phyloP scores from a whole-genome alignment of 208 protist species.

The Trypanosoma theileri region DNA sequence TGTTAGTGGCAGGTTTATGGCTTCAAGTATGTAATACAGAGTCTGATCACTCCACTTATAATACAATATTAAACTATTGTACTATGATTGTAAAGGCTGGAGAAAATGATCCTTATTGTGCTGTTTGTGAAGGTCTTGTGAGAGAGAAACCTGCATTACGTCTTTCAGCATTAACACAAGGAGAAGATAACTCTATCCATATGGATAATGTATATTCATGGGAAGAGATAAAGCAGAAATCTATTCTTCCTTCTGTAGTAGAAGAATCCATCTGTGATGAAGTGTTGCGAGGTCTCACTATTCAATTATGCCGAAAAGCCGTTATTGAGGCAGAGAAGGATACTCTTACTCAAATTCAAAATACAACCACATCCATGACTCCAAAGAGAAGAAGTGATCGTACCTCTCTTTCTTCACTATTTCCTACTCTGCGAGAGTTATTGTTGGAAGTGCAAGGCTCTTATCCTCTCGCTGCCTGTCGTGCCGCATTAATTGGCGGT shows the following conservation, averaged over 20 bases:
- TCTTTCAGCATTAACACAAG: conserved; percentile 10
- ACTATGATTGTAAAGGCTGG: conserved; percentile 46
- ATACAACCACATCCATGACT: background rate
- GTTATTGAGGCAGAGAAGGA: background rate
- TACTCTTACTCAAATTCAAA: background rate
- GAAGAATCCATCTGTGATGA: conserved; percentile 8
- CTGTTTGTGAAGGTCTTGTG: conserved; percentile 27
- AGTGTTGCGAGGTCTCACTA: conserved; percentile 8
- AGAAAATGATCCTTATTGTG: conserved; percentile 20
- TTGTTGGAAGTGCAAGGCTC: conserved; percentile 3
- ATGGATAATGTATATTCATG: conserved; percentile 6
- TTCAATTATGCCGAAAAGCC: conserved; percentile 9
- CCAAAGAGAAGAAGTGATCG: background rate
- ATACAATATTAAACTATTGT: conserved; percentile 35
- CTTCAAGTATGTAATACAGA: conserved; percentile 26
- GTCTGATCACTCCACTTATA: conserved; percentile 9
- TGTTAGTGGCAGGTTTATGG: conserved; percentile 69
- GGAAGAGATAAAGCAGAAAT: conserved; percentile 15
- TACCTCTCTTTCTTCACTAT: background rate
- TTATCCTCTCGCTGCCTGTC: conserved; percentile 23
- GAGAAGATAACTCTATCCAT: background rate
- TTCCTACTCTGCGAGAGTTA: conserved; percentile 10
- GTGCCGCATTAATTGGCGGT: conserved; percentile 25
- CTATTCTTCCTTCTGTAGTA: background rate
- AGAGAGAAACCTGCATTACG: conserved; percentile 21